Evolutionary conservation across 192 early-diverging fungal species (phyloP).

Genomic region (Backusella macrospora): DNA sequence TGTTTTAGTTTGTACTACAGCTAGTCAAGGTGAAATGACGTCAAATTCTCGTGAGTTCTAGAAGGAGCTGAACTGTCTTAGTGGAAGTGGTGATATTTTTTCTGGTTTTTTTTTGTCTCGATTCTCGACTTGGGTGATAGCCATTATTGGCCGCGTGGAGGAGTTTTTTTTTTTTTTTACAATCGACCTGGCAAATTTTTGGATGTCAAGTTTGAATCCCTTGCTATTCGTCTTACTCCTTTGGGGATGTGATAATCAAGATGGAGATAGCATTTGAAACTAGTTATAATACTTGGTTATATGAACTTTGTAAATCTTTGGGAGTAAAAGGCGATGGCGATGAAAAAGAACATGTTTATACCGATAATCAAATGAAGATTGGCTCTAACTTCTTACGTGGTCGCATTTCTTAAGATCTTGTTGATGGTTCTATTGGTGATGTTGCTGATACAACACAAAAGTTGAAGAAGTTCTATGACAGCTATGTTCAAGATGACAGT

Average conservation of each 20-base stretch:
- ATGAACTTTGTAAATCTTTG: conserved; percentile 79
- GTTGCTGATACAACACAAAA: conserved; percentile 87
- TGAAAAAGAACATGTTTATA: conserved; percentile 62
- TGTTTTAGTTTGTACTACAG: conserved; percentile 78
- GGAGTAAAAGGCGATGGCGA: conserved; percentile 56
- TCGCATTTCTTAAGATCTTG: conserved; percentile 83
- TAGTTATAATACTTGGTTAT: conserved; percentile 73
- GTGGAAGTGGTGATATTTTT: conserved; percentile 56
- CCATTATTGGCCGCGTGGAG: conserved; percentile 93
- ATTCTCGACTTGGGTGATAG: conserved; percentile 92
- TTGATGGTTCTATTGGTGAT: conserved; percentile 79
- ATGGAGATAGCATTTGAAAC: conserved; percentile 88
- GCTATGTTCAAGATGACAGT: conserved; percentile 94
- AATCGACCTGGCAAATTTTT: conserved; percentile 89
- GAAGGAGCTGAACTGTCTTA: conserved; percentile 68
- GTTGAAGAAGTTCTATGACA: conserved; percentile 94
- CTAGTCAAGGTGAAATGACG: conserved; percentile 96
- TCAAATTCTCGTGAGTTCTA: conserved; percentile 87
- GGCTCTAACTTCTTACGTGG: conserved; percentile 90
- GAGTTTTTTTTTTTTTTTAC: conserved; percentile 84
- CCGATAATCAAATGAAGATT: conserved; percentile 91
- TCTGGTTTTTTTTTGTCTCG: conserved; percentile 67
- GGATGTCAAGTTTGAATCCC: conserved; percentile 72
- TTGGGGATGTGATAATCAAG: conserved; percentile 90
- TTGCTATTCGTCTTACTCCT: conserved; percentile 62